Conservation (phyloP, 1,284 basidiomycete genomes). For the Sphagnurus paluster region DNA sequence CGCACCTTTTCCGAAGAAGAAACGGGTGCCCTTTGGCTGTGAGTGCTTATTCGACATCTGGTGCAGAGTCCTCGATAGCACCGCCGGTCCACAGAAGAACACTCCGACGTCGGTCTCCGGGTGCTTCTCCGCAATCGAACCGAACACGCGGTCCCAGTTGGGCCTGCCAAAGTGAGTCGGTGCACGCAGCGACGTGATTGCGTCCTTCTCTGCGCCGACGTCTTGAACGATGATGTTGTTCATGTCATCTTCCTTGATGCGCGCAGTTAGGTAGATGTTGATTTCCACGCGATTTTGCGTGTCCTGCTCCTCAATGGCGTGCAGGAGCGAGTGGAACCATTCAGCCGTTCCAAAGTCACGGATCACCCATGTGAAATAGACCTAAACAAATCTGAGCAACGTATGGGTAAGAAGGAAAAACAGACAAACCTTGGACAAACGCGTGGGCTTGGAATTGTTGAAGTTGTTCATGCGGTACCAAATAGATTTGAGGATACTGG, state of each 20-base stretch:
- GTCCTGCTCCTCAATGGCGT: conserved; percentile 91
- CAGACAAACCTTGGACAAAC: conserved; percentile 62
- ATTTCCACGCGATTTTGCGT: conserved; percentile 82
- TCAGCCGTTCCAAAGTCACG: conserved; percentile 84
- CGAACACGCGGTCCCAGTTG: conserved; percentile 89
- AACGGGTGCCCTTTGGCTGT: conserved; percentile 75
- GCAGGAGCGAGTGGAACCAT: conserved; percentile 92
- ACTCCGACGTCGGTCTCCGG: conserved; percentile 85
- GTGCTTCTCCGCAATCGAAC: conserved; percentile 75
- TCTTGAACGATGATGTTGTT: conserved; percentile 89
- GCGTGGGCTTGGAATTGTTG: conserved; percentile 67
- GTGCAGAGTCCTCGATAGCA: conserved; percentile 71
- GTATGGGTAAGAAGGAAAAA: not conserved
- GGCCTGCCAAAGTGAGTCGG: conserved; percentile 93
- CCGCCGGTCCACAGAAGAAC: conserved; percentile 82
- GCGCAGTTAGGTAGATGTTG: conserved; percentile 88
- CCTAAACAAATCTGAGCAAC: conserved; percentile 31
- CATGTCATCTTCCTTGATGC: conserved; percentile 86
- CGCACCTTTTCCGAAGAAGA: conserved; percentile 84
- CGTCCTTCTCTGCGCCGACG: conserved; percentile 86
- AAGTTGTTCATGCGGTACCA: conserved; percentile 93
- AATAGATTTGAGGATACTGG: conserved; percentile 84
- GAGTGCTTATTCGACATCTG: conserved; percentile 84
- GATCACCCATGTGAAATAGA: conserved; percentile 89
- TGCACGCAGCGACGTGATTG: conserved; percentile 80